Percentiles rank a stretch among this genome's conserved stretches.
These are phyloP conservation scores for Acer yangbiense DNA, from an alignment of 345 rosid species.

Conservation along the genomic window DNA sequence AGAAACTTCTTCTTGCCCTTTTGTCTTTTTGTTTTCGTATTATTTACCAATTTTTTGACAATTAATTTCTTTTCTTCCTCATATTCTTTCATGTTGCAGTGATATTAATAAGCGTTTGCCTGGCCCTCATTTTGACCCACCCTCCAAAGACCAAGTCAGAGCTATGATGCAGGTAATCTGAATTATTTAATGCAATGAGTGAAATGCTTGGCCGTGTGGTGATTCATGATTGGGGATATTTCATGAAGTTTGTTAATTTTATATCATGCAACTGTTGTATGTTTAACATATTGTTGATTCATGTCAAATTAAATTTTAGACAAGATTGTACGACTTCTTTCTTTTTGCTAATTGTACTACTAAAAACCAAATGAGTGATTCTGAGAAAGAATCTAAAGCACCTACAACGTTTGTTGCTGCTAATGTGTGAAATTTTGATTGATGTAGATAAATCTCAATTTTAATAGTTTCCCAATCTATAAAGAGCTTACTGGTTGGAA, in stretches of 20 bases:
- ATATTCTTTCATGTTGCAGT: conserved; percentile 36
- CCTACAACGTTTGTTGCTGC: not conserved
- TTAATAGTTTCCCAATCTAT: not conserved
- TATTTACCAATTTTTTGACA: not conserved
- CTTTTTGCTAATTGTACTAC: not conserved
- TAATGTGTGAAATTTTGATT: not conserved
- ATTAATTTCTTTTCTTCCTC: not conserved
- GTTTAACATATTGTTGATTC: not conserved
- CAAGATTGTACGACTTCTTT: not conserved
- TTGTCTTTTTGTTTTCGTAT: not conserved
- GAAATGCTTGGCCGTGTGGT: not conserved
- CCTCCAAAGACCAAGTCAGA: conserved; percentile 65
- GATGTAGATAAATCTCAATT: not conserved
- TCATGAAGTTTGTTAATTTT: not conserved
- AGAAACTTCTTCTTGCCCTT: conserved; percentile 12
- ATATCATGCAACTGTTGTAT: not conserved
- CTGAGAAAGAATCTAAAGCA: not conserved
- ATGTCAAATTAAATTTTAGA: not conserved
- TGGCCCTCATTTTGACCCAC: conserved; percentile 97
- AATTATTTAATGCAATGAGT: not conserved
- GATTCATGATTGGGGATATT: conserved; percentile 1
- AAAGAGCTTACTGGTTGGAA: not conserved
- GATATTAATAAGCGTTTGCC: conserved; percentile 88
- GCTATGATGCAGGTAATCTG: conserved; percentile 60
- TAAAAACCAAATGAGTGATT: not conserved